Percentiles rank a stretch among this genome's conserved stretches.
These are phyloP conservation scores for Lachnellula suecica DNA, from an alignment of 2,329 filamentous ascomycete genomes.

Conservation along the genomic window DNA sequence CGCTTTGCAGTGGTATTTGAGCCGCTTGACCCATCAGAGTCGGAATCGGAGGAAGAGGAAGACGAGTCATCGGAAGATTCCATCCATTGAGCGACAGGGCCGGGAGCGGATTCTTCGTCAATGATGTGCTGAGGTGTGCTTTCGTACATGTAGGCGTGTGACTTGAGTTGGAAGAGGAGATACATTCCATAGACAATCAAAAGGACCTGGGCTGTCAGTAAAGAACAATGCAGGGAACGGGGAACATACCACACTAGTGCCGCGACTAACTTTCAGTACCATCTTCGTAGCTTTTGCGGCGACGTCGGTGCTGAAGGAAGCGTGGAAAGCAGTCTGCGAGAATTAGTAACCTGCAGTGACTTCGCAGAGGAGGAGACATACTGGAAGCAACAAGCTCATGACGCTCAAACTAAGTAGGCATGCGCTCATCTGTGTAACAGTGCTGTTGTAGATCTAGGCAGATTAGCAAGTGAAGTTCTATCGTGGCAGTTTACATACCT, in stretches of 20 bases:
- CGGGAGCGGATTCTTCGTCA: conserved; percentile 85
- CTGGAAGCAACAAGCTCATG: conserved; percentile 81
- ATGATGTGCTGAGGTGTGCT: conserved; percentile 91
- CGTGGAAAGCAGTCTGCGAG: conserved; percentile 79
- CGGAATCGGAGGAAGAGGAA: conserved; percentile 66
- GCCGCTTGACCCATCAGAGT: conserved; percentile 66
- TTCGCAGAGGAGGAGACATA: conserved; percentile 39
- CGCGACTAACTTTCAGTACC: conserved; percentile 82
- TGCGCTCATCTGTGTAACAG: conserved; percentile 93
- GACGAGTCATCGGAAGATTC: conserved; percentile 63
- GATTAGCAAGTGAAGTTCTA: conserved; percentile 9
- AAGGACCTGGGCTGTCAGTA: conserved; percentile 53
- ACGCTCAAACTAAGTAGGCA: conserved; percentile 88
- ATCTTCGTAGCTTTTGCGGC: conserved; percentile 58
- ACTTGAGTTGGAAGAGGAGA: conserved; percentile 87
- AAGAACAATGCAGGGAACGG: not conserved
- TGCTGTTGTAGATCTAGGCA: conserved; percentile 81
- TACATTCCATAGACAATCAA: conserved; percentile 82
- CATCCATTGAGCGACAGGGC: conserved; percentile 78
- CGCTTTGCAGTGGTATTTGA: conserved; percentile 74
- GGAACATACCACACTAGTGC: conserved; percentile 74
- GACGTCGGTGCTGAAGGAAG: conserved; percentile 67
- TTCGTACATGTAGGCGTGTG: conserved; percentile 87
- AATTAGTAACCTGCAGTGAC: conserved; percentile 2
- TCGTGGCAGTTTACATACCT: conserved; percentile 46